A percentile compares a stretch with the other conserved stretches of the same genome.
Evolutionary conservation across 1,284 basidiomycete species (phyloP).

Genomic region (Leccinum griseonigrum): DNA sequence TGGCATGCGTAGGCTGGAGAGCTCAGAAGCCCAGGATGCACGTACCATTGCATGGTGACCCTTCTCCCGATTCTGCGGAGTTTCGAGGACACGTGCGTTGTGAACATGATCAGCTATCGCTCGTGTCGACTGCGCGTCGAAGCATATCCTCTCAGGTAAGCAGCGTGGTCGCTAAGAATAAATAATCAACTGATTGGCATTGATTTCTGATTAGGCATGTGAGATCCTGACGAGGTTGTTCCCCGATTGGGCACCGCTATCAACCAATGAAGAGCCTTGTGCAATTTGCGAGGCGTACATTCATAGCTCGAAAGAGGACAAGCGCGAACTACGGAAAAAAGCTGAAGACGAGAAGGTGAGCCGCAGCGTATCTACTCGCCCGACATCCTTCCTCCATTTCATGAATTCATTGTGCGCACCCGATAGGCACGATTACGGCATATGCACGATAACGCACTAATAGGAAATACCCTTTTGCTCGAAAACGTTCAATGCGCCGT

Average conservation of each 20-base stretch:
- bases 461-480: conserved; percentile 42
- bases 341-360: conserved; percentile 75
- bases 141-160: conserved; percentile 60
- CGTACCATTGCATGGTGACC: conserved; percentile 49
- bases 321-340: conserved; percentile 52
- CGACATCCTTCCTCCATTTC: conserved; percentile 8
- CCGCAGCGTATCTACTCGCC: background rate
- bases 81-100: conserved; percentile 63
- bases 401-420: conserved; percentile 14
- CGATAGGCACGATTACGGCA: conserved; percentile 56
- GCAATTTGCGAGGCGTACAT: conserved; percentile 54
- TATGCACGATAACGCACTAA: conserved; percentile 55
- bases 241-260: conserved; percentile 59
- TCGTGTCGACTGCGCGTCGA: conserved; percentile 52
- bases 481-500: conserved; percentile 54
- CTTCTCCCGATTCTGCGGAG: conserved; percentile 57
- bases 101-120: conserved; percentile 60
- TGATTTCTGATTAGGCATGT: conserved; percentile 45
- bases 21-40: conserved; percentile 74
- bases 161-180: conserved; percentile 7
- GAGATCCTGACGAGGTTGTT: conserved; percentile 55
- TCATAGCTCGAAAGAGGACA: conserved; percentile 57
- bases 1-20: conserved; percentile 60
- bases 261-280: conserved; percentile 53
- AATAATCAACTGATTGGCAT: conserved; percentile 9